phyloP scores from a whole-genome alignment of 2,329 filamentous ascomycete genomes.

The Ophiostoma novo-ulmi region DNA sequence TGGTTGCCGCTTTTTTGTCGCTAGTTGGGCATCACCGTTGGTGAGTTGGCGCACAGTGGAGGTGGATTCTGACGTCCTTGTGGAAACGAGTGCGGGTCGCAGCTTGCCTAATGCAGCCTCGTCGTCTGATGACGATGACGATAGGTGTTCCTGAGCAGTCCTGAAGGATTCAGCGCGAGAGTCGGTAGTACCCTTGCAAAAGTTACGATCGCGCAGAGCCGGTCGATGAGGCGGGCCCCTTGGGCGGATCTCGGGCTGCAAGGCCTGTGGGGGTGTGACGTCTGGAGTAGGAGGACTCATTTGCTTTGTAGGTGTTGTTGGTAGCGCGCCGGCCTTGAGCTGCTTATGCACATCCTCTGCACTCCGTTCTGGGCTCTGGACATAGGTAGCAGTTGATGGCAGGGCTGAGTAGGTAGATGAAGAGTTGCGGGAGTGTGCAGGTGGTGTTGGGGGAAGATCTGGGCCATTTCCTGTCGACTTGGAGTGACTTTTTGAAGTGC shows the following conservation, averaged over 20 bases:
- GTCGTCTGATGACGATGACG: constrained; percentile 46
- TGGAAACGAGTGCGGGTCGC: constrained; percentile 36
- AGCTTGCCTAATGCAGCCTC: constrained; percentile 57
- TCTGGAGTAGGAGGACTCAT: constrained; percentile 69
- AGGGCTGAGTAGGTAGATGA: constrained; percentile 46
- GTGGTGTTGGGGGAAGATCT: constrained; percentile 58
- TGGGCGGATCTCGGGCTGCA: constrained; percentile 37
- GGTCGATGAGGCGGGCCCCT: constrained; percentile 41
- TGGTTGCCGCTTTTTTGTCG: constrained; percentile 32
- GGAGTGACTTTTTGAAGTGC: constrained; percentile 41
- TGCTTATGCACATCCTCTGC: constrained; percentile 35
- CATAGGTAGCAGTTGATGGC: constrained; percentile 40
- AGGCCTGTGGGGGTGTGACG: constrained; percentile 60
- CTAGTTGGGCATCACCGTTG: constrained; percentile 30
- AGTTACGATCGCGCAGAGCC: constrained; percentile 44
- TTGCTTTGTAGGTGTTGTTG: constrained; percentile 56
- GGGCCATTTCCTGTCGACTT: constrained; percentile 43
- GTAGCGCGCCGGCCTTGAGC: constrained; percentile 38
- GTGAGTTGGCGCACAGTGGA: constrained; percentile 39
- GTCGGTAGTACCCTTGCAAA: constrained; percentile 53
- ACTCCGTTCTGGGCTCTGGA: constrained; percentile 38
- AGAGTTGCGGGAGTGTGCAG: constrained; percentile 54
- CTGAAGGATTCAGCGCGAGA: constrained; percentile 66
- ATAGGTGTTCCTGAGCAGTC: constrained; percentile 61
- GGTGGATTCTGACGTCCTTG: constrained; percentile 39